A percentile compares a stretch with the other conserved stretches of the same genome.
Conservation (phyloP, 2,329 filamentous ascomycete genomes). For the Parasarocladium wereldwijsianum region DNA sequence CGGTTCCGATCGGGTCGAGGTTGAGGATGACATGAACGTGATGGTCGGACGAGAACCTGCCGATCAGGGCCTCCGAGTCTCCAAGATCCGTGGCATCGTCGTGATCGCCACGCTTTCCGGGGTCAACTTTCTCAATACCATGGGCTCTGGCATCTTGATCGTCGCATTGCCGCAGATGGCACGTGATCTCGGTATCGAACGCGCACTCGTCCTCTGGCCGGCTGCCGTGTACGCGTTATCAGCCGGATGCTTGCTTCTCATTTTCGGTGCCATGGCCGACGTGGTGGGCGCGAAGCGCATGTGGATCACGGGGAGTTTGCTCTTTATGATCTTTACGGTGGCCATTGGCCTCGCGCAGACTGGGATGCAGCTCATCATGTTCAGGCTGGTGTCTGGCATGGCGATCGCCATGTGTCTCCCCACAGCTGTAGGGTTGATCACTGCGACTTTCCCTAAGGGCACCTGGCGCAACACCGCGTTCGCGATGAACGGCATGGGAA, state of each 20-base stretch:
- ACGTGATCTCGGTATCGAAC: conserved; percentile 15
- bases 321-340: conserved; percentile 14
- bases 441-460: conserved; percentile 15
- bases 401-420: conserved; percentile 17
- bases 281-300: conserved; percentile 14
- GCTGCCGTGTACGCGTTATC: conserved; percentile 15
- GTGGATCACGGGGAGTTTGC: conserved; percentile 14
- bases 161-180: conserved; percentile 23
- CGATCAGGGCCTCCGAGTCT: conserved; percentile 6
- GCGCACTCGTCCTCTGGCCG: conserved; percentile 17
- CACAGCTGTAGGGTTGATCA: conserved; percentile 16
- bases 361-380: conserved; percentile 15
- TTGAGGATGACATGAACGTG: neutral
- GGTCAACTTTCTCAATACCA: conserved; percentile 19
- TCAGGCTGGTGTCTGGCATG: conserved; percentile 14
- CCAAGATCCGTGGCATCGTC: conserved; percentile 12
- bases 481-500: conserved; percentile 23
- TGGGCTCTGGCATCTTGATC: conserved; percentile 21
- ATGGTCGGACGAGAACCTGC: neutral
- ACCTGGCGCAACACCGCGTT: conserved; percentile 19
- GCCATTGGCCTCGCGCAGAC: conserved; percentile 14
- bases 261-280: conserved; percentile 17
- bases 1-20: neutral
- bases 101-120: conserved; percentile 18
- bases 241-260: conserved; percentile 14